Percentiles rank a stretch among this genome's conserved stretches.
phyloP scores from a whole-genome alignment of 768 basidiomycete species.

The Psilocybe sp. region DNA sequence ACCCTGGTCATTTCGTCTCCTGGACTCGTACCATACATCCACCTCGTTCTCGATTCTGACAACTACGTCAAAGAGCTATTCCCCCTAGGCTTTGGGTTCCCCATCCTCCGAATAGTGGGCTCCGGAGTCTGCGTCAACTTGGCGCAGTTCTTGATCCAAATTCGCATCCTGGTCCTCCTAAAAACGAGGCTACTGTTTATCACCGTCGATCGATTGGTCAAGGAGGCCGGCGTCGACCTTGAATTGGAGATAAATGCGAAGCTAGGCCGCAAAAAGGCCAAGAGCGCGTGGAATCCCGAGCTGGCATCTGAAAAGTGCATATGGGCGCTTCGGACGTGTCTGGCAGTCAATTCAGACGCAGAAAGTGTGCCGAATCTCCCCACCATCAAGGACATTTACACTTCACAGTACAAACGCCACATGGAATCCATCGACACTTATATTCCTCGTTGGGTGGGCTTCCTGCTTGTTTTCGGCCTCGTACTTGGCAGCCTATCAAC shows the following conservation, averaged over 20 bases:
- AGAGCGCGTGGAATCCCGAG: constrained; percentile 2
- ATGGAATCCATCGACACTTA: background rate
- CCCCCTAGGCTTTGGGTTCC: constrained; percentile 6
- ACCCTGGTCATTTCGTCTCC: constrained; percentile 1
- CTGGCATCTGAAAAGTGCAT: constrained; percentile 7
- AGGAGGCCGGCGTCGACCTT: background rate
- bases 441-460: background rate
- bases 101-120: constrained; percentile 7
- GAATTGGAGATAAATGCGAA: constrained; percentile 1
- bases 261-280: background rate
- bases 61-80: background rate
- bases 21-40: constrained; percentile 7
- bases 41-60: constrained; percentile 1
- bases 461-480: background rate
- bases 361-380: background rate
- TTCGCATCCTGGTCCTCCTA: constrained; percentile 7
- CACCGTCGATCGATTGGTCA: constrained; percentile 2
- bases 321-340: constrained; percentile 4
- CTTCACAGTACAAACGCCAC: background rate
- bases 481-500: background rate
- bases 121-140: constrained; percentile 4
- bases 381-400: background rate
- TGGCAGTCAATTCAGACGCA: background rate
- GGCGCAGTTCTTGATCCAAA: constrained; percentile 5
- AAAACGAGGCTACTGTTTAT: constrained; percentile 8